A percentile compares a stretch with the other conserved stretches of the same genome.
phyloP scores from a whole-genome alignment of 129 eudicot species.

The Pseudognaphalium luteoalbum region DNA sequence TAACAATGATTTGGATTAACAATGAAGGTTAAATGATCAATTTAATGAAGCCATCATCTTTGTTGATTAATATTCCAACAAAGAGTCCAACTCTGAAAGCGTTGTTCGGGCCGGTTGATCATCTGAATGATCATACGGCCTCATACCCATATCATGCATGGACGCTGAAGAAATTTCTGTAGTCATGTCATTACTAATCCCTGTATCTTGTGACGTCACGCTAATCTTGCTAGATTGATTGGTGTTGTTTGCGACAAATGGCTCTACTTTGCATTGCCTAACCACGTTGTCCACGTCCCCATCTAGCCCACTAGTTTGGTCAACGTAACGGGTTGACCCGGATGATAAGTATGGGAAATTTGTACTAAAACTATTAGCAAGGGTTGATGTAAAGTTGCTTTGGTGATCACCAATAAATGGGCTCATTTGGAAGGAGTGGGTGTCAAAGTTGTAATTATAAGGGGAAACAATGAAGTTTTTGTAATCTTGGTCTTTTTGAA shows the following conservation, averaged over 20 bases:
- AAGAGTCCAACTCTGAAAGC: slow-evolving; percentile 49
- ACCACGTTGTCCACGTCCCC: slow-evolving; percentile 1
- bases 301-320: slow-evolving; percentile 16
- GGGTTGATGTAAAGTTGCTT: slow-evolving; percentile 22
- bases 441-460: slow-evolving; percentile 30
- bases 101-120: slow-evolving; percentile 30
- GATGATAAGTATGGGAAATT: slow-evolving; percentile 31
- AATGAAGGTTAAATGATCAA: slow-evolving; percentile 30
- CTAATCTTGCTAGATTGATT: slow-evolving; percentile 46
- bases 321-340: slow-evolving; percentile 19
- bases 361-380: slow-evolving; percentile 30
- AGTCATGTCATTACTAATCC: slow-evolving; percentile 55
- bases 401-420: slow-evolving; percentile 24
- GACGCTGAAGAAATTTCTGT: slow-evolving; percentile 54
- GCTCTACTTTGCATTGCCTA: slow-evolving; percentile 47
- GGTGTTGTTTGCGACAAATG: slow-evolving; percentile 27
- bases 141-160: slow-evolving; percentile 26
- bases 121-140: slow-evolving; percentile 26
- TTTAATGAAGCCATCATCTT: slow-evolving; percentile 20
- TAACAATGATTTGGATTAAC: slow-evolving; percentile 3
- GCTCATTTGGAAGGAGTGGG: slow-evolving; percentile 32
- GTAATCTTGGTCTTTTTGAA: slow-evolving; percentile 37
- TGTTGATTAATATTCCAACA: slow-evolving; percentile 56
- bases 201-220: slow-evolving; percentile 74
- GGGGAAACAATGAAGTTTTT: slow-evolving; percentile 35